These are phyloP conservation scores for Vitis hybrid DNA, from an alignment of 177 flowering plant genomes.

Conservation along the genomic window DNA sequence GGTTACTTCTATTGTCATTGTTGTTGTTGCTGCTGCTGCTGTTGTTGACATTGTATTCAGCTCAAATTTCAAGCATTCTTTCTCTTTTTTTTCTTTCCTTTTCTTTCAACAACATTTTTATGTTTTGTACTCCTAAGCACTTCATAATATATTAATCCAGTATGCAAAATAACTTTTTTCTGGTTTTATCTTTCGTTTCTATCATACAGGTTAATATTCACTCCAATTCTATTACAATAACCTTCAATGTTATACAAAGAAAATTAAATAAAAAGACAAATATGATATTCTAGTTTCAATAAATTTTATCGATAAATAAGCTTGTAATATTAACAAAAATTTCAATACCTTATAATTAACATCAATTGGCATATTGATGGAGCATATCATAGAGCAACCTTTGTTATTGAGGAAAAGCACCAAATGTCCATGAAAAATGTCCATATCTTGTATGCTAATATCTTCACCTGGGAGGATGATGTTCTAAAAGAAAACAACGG, in stretches of 20 bases:
- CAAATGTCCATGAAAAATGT: conserved; percentile 70
- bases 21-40: no score
- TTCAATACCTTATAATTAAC: conserved; percentile 43
- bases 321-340: not conserved
- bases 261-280: not conserved
- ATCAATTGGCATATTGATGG: conserved; percentile 64
- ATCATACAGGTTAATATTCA: not conserved
- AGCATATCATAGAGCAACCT: conserved; percentile 59
- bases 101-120: no score
- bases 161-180: not conserved
- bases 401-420: conserved; percentile 65
- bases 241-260: not conserved
- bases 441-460: conserved; percentile 72
- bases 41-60: no score
- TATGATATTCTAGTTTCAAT: not conserved
- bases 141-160: no score
- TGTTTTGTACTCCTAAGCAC: no score
- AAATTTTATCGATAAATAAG: not conserved
- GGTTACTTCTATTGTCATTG: no score
- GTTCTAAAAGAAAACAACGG: conserved; percentile 32
- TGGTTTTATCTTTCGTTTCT: not conserved
- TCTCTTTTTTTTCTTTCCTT: no score
- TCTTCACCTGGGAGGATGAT: conserved; percentile 60
- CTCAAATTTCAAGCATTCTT: no score
- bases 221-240: not conserved